These are phyloP conservation scores for Coemansia sp. DNA, from an alignment of 192 early-diverging fungal species.

Conservation along the genomic window DNA sequence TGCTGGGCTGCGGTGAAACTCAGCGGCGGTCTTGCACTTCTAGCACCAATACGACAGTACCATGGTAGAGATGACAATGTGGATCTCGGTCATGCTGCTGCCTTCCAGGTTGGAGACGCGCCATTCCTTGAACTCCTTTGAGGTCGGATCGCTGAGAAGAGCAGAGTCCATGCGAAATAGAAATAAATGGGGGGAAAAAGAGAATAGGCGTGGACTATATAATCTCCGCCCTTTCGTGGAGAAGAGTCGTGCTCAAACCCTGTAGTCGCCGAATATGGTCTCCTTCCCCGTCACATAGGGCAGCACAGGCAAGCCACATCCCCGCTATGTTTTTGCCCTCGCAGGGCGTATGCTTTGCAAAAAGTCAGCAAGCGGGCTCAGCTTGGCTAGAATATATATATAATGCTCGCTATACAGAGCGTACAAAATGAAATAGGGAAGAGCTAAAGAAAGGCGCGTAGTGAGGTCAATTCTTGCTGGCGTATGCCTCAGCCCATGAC, in stretches of 20 bases:
- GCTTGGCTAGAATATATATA: not conserved
- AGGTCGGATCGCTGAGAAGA: slow-evolving; percentile 39
- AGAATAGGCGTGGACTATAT: not conserved
- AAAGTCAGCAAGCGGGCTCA: not conserved
- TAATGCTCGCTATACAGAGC: not conserved
- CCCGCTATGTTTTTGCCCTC: not conserved
- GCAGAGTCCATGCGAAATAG: not conserved
- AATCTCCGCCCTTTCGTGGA: not conserved
- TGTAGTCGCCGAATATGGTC: slow-evolving; percentile 13
- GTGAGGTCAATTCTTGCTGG: slow-evolving; percentile 23
- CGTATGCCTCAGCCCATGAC: slow-evolving; percentile 49
- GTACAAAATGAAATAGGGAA: slow-evolving; percentile 8
- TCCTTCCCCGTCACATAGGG: not conserved
- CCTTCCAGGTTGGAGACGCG: slow-evolving; percentile 50
- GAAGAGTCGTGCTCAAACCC: not conserved
- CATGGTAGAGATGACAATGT: slow-evolving; percentile 45
- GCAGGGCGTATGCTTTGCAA: not conserved
- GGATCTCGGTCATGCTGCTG: slow-evolving; percentile 52
- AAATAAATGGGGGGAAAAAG: not conserved
- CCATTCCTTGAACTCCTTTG: slow-evolving; percentile 58
- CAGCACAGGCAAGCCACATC: not conserved
- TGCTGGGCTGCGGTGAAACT: slow-evolving; percentile 41
- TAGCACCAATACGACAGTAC: slow-evolving; percentile 55
- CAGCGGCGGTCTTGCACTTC: slow-evolving; percentile 58
- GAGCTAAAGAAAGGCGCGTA: not conserved